Conservation (phyloP, 768 basidiomycete species). For the Leccinum boreale region DNA sequence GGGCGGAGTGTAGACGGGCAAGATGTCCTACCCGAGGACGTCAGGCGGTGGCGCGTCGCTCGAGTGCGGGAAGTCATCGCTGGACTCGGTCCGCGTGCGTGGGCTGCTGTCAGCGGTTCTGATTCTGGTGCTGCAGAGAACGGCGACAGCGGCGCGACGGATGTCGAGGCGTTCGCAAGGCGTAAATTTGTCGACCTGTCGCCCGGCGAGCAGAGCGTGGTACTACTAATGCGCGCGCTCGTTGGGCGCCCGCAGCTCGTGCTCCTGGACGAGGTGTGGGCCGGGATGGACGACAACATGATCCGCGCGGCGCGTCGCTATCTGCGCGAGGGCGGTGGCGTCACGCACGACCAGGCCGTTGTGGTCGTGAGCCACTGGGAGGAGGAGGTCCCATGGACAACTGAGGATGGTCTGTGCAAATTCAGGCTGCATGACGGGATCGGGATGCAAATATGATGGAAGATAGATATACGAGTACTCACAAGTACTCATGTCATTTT, state of each 20-base stretch:
- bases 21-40: conserved; percentile 27
- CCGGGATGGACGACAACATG: conserved; percentile 86
- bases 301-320: conserved; percentile 61
- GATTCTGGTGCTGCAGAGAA: neutral
- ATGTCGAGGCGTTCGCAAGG: conserved; percentile 42
- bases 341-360: conserved; percentile 64
- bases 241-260: conserved; percentile 73
- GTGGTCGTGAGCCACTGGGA: conserved; percentile 90
- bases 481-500: neutral
- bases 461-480: neutral
- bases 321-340: conserved; percentile 51
- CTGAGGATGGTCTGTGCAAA: conserved; percentile 47
- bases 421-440: conserved; percentile 37
- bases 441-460: conserved; percentile 14
- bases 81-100: conserved; percentile 58
- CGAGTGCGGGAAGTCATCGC: conserved; percentile 58
- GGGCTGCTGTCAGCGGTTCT: conserved; percentile 26
- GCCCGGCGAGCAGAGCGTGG: conserved; percentile 73
- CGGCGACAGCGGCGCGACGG: neutral
- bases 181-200: conserved; percentile 62
- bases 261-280: conserved; percentile 89
- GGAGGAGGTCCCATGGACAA: conserved; percentile 83
- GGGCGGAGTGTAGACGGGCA: conserved; percentile 42
- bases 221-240: conserved; percentile 82
- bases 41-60: conserved; percentile 37